Percentiles rank a stretch among this genome's conserved stretches.
phyloP scores from a whole-genome alignment of 441 rosid species.

The Corymbia citriodora region DNA sequence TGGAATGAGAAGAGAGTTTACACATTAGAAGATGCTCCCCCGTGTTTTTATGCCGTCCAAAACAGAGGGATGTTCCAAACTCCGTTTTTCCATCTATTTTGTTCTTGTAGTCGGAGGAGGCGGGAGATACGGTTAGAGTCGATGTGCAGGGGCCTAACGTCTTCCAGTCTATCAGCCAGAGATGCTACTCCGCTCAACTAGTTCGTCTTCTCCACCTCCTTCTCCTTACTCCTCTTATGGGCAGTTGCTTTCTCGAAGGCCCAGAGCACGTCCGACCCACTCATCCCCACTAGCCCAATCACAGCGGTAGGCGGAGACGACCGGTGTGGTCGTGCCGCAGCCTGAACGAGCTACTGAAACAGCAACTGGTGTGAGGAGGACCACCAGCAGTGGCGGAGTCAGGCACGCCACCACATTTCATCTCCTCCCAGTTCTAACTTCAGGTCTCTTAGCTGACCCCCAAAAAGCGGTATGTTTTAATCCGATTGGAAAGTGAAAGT shows the following conservation, averaged over 20 bases:
- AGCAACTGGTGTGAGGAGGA: neutral
- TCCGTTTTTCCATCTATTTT: neutral
- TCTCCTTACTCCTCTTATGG: slow-evolving; percentile 23
- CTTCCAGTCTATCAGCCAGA: slow-evolving; percentile 12
- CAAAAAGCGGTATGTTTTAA: neutral
- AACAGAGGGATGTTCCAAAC: neutral
- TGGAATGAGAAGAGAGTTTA: neutral
- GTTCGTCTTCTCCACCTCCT: neutral
- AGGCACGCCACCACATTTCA: neutral
- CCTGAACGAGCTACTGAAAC: neutral
- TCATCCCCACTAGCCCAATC: slow-evolving; percentile 11
- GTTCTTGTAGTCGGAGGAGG: neutral
- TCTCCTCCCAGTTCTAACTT: neutral
- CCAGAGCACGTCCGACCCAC: slow-evolving; percentile 66
- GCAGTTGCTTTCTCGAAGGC: slow-evolving; percentile 69
- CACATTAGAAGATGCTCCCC: neutral
- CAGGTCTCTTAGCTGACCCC: neutral
- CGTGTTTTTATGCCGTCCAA: neutral
- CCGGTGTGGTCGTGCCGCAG: neutral
- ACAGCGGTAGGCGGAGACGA: neutral
- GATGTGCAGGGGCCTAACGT: slow-evolving; percentile 42
- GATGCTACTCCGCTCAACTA: neutral
- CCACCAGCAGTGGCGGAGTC: neutral
- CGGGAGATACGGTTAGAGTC: slow-evolving; percentile 24
- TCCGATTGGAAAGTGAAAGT: neutral